phyloP scores from a whole-genome alignment of 225 moss, liverwort and hornwort genomes.

The Bryum argenteum region DNA sequence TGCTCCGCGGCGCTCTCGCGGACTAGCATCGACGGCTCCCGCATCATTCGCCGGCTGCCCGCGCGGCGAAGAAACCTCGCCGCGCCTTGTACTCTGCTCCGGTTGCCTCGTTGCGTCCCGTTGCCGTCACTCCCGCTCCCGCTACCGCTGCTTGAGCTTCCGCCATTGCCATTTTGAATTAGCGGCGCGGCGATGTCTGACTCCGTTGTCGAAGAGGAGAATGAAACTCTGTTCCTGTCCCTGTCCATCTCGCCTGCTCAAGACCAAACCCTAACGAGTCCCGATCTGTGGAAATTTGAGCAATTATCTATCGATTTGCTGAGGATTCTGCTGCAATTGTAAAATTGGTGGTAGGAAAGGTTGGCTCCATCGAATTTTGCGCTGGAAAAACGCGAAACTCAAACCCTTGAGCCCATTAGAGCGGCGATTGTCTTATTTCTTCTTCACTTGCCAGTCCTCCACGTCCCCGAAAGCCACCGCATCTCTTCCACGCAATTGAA shows the following conservation, averaged over 20 bases:
- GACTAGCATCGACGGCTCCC: slow-evolving; percentile 98
- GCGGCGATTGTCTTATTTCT: no score
- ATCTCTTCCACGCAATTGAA: slow-evolving; percentile 3
- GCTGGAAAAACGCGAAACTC: neutral
- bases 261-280: slow-evolving; percentile 30
- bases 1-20: slow-evolving; percentile 98
- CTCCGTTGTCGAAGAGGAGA: slow-evolving; percentile 46
- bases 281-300: neutral
- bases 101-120: slow-evolving; percentile 55
- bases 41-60: slow-evolving; percentile 92
- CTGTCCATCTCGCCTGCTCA: slow-evolving; percentile 41
- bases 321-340: neutral
- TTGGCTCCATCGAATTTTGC: slow-evolving; percentile 3
- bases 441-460: neutral
- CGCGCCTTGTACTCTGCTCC: slow-evolving; percentile 85
- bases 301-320: neutral
- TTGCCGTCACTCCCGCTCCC: slow-evolving; percentile 56
- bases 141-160: slow-evolving; percentile 73
- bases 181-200: slow-evolving; percentile 70
- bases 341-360: neutral
- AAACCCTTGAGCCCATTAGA: slow-evolving; percentile 25
- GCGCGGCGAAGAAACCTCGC: slow-evolving; percentile 93
- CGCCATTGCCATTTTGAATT: slow-evolving; percentile 64
- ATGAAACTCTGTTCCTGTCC: slow-evolving; percentile 62
- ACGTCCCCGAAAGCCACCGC: neutral